phyloP scores from a whole-genome alignment of 2,329 filamentous ascomycete species.

The Colletotrichum sp. region DNA sequence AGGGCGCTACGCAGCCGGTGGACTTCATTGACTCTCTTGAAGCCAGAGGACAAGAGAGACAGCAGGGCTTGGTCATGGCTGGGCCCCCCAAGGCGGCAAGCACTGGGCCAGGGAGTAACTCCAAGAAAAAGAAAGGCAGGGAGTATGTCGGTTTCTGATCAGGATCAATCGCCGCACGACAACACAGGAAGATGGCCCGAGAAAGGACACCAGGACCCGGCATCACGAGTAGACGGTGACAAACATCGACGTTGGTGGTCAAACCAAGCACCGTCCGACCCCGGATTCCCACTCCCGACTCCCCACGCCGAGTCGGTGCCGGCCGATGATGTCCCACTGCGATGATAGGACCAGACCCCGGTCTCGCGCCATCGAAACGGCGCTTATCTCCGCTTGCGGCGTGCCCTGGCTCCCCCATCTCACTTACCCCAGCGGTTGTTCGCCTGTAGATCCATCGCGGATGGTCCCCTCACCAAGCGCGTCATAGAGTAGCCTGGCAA shows the following conservation, averaged over 20 bases:
- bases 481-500: background rate
- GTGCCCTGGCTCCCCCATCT: background rate
- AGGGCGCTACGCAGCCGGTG: background rate
- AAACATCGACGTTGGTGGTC: background rate
- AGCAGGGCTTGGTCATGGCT: background rate
- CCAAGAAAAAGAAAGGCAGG: background rate
- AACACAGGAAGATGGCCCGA: background rate
- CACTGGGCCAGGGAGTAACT: background rate
- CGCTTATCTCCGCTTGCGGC: background rate
- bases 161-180: background rate
- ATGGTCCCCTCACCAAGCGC: background rate
- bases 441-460: background rate
- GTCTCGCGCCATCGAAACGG: background rate
- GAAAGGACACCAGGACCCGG: background rate
- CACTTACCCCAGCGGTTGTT: background rate
- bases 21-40: background rate
- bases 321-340: background rate
- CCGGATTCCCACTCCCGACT: background rate
- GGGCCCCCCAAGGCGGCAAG: background rate
- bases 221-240: background rate
- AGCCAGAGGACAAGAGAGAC: background rate
- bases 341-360: conserved; percentile 11
- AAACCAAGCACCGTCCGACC: background rate
- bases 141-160: background rate
- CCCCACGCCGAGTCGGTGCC: conserved; percentile 15